Percentiles rank a stretch among this genome's conserved stretches.
phyloP scores from a whole-genome alignment of 306 rosid genomes.

The Lupinus albus region DNA sequence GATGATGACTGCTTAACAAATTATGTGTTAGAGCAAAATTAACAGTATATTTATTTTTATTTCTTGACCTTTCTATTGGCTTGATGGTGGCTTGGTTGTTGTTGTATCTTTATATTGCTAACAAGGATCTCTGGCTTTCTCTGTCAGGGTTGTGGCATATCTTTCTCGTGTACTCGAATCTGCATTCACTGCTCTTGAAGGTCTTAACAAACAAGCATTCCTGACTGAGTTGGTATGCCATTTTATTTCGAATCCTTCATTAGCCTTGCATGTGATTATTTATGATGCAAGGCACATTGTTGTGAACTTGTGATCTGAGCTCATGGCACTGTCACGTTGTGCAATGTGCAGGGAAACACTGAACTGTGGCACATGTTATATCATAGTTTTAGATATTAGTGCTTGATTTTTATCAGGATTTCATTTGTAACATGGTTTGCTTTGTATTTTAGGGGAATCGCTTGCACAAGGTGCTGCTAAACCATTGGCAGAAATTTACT shows the following conservation, averaged over 20 bases:
- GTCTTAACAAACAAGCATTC: constrained; percentile 98
- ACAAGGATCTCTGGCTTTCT: constrained; percentile 42
- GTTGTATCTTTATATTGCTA: constrained; percentile 5
- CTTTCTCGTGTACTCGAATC: constrained; percentile 97
- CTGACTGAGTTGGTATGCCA: constrained; percentile 81
- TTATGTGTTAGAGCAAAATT: neutral
- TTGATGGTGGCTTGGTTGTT: no score
- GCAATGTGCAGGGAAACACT: neutral
- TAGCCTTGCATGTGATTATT: neutral
- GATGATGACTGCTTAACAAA: neutral
- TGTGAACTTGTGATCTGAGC: neutral
- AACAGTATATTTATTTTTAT: neutral
- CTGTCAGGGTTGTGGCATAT: constrained; percentile 89
- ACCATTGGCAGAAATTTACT: constrained; percentile 94
- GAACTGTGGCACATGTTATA: neutral
- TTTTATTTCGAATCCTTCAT: constrained; percentile 30
- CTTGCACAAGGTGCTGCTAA: constrained; percentile 82
- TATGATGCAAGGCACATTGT: neutral
- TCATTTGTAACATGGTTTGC: constrained; percentile 30
- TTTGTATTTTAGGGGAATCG: constrained; percentile 75
- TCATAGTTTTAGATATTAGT: neutral
- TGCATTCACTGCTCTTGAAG: constrained; percentile 94
- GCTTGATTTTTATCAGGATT: constrained; percentile 9
- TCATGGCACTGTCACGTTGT: neutral
- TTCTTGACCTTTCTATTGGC: neutral